These are phyloP conservation scores for Apophysomyces elegans DNA, from an alignment of 371 early-diverging fungal species.

Conservation along the genomic window DNA sequence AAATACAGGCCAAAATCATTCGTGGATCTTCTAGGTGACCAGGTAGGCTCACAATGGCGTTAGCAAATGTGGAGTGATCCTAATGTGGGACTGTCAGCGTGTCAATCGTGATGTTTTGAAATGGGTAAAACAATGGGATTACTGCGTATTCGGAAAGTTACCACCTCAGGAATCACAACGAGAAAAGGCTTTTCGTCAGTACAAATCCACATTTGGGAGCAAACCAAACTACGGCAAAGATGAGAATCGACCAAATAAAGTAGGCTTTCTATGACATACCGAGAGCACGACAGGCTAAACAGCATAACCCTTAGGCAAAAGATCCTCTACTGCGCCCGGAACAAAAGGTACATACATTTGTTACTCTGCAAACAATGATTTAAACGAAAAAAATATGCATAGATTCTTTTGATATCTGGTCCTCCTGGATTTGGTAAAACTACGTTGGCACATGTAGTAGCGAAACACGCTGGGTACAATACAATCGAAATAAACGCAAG, in stretches of 20 bases:
- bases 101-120: constrained; percentile 84
- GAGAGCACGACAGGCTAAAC: background rate
- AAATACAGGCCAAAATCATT: constrained; percentile 86
- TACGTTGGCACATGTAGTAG: constrained; percentile 94
- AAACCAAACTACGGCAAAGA: constrained; percentile 16
- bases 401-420: constrained; percentile 93
- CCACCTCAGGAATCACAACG: constrained; percentile 34
- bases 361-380: background rate
- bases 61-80: background rate
- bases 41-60: constrained; percentile 45
- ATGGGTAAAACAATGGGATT: constrained; percentile 98
- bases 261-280: background rate
- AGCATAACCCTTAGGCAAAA: constrained; percentile 21
- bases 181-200: constrained; percentile 36
- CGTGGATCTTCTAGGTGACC: constrained; percentile 93
- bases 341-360: constrained; percentile 49
- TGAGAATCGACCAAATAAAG: background rate
- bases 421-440: constrained; percentile 99
- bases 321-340: constrained; percentile 69
- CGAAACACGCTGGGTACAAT: constrained; percentile 91
- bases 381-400: constrained; percentile 17
- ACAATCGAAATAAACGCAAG: constrained; percentile 98
- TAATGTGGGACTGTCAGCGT: constrained; percentile 39
- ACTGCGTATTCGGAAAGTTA: constrained; percentile 82
- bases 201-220: constrained; percentile 31